Conservation (phyloP, 2,329 filamentous ascomycete genomes). For the Exutisphaerella laricina region DNA sequence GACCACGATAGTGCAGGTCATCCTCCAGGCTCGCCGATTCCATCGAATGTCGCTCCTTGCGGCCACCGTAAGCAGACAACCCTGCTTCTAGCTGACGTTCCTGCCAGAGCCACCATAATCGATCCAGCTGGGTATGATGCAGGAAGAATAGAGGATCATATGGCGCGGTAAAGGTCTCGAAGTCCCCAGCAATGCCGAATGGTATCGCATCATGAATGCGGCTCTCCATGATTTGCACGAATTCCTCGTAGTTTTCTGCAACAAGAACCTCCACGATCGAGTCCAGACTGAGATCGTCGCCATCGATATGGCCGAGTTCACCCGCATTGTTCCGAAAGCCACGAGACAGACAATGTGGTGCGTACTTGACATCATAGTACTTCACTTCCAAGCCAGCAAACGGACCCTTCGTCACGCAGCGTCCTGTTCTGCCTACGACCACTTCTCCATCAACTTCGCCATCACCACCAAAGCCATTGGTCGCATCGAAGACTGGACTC, state of each 20-base stretch:
- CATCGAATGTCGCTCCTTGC: slow-evolving; percentile 13
- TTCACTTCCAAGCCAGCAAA: slow-evolving; percentile 17
- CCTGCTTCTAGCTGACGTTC: slow-evolving; percentile 12
- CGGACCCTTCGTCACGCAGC: slow-evolving; percentile 27
- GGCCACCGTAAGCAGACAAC: slow-evolving; percentile 3
- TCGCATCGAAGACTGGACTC: slow-evolving; percentile 15
- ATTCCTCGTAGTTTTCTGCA: slow-evolving; percentile 14
- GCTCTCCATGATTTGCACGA: slow-evolving; percentile 19
- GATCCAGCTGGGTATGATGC: slow-evolving; percentile 27
- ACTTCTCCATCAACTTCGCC: slow-evolving; percentile 12
- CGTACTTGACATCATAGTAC: slow-evolving; percentile 13
- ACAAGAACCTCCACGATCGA: slow-evolving; percentile 17
- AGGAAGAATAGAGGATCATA: slow-evolving; percentile 27
- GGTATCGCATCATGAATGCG: slow-evolving; percentile 23
- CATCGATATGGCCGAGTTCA: slow-evolving; percentile 19
- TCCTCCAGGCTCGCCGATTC: slow-evolving; percentile 20
- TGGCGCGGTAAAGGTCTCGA: slow-evolving; percentile 23
- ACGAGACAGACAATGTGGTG: slow-evolving; percentile 24
- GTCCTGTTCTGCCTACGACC: slow-evolving; percentile 14
- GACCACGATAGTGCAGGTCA: slow-evolving; percentile 15
- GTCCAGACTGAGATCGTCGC: slow-evolving; percentile 16
- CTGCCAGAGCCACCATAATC: slow-evolving; percentile 26
- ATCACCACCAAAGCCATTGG: slow-evolving; percentile 20
- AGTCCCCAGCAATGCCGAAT: slow-evolving; percentile 23
- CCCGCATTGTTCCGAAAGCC: slow-evolving; percentile 17